Percentiles rank a stretch among this genome's conserved stretches.
Evolutionary conservation across 169 alveolate genomes (phyloP).

Genomic region (Eimeria sp.): DNA sequence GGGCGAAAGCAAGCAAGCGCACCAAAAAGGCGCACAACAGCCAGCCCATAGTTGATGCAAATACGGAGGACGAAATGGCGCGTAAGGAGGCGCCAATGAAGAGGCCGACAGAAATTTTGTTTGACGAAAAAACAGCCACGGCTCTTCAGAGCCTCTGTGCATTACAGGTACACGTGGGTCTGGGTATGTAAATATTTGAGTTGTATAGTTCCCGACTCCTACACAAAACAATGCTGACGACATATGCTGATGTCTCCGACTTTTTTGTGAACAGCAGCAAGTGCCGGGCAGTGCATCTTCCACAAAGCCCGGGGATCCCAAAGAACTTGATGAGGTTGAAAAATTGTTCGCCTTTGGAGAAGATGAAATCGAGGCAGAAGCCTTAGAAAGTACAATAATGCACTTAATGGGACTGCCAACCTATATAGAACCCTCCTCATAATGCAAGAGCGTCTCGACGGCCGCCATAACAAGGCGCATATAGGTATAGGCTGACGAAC

Average conservation of each 20-base stretch:
- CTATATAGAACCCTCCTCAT: not conserved
- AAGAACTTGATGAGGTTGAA: conserved; percentile 65
- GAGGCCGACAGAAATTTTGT: conserved; percentile 34
- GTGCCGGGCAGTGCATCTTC: not conserved
- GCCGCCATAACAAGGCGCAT: not conserved
- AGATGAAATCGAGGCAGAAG: conserved; percentile 35
- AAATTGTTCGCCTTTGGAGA: conserved; percentile 38
- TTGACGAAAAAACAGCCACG: conserved; percentile 40
- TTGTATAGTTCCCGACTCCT: no score
- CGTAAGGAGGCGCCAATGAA: not conserved
- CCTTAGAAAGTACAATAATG: conserved; percentile 21
- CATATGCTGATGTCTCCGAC: not conserved
- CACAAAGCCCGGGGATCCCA: conserved; percentile 16
- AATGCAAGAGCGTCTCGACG: not conserved
- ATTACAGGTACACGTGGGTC: conserved; percentile 13
- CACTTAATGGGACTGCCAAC: not conserved
- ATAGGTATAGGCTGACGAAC: not conserved
- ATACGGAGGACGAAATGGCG: not conserved
- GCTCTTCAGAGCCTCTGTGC: conserved; percentile 68
- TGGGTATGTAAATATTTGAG: not conserved
- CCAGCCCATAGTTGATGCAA: not conserved
- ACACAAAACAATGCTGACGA: not conserved
- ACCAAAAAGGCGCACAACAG: not conserved
- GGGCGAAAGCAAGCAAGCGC: not conserved
- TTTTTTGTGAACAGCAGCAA: conserved; percentile 21